Base-by-base conservation (phyloP, 2,329 filamentous ascomycete species). In the Mycosphaerella arachidis region DNA sequence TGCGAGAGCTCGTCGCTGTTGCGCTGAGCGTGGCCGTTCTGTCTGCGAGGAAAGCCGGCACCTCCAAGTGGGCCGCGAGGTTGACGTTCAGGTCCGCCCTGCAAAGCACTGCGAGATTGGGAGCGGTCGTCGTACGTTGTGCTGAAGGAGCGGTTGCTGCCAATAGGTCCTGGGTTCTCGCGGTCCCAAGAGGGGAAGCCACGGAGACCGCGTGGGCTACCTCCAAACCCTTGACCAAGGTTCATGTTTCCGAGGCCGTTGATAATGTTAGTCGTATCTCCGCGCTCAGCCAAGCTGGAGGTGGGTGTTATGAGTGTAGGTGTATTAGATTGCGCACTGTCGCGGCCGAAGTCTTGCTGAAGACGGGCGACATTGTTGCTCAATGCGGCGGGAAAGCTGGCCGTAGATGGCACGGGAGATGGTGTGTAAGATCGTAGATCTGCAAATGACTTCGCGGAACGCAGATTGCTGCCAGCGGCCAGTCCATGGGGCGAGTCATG, bases 391-490 rank as follows among this genome's bases (percentile, higher is more conserved):
- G 91, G 87, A 73, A 95, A 96, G 79, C 91, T 95, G 6, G 91
- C 91, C 18, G 91, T 91, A 12, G 94, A 96, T 7, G 88, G 88
- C 3, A 90, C 93, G 6, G 94, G 93, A 68, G 93, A 97, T 10
- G 93, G 93, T 16, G 92, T 97, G 77, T 95, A 96, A 1, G 92
- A 96, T 65, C 93, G 89, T 64, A 99, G 79, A 73, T 99, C 94
- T 37, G 93, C 94, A 73, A 97, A 97, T 54, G 93, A 97, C 80
- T 97, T 97, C 63, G 93, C 94, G 30, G 91, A 91, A 48, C 94
- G 88, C 37, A 99, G 84, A 70, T 93, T 93, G 72, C 91, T 84
- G 58, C 81, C 88, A 52, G 89, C 85, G 33, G 87, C 86, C 60
- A 87, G 80, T 53, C 82, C 82, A 65, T 77, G 77, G 48, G 78